These are phyloP conservation scores for Schizophyllum amplum DNA, from an alignment of 1,284 basidiomycete genomes.

Conservation along the genomic window DNA sequence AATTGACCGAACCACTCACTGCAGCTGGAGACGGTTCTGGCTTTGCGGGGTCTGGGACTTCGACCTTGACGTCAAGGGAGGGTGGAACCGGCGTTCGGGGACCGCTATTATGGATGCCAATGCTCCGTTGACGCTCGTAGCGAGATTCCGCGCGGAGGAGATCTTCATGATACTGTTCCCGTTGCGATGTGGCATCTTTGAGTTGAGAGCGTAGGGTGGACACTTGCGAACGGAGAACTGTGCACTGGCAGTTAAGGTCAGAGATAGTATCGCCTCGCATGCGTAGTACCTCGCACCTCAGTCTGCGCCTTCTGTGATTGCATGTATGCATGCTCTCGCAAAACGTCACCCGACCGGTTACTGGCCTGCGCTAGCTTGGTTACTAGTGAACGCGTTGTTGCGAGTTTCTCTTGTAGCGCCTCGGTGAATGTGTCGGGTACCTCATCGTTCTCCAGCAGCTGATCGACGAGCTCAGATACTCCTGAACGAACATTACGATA, in stretches of 20 bases:
- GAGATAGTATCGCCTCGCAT: slow-evolving; percentile 4
- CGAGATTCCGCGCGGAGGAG: slow-evolving; percentile 61
- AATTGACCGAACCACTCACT: slow-evolving; percentile 64
- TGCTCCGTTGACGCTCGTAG: slow-evolving; percentile 66
- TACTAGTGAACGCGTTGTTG: slow-evolving; percentile 53
- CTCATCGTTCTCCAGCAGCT: slow-evolving; percentile 26
- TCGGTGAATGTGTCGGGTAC: slow-evolving; percentile 24
- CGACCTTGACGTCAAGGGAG: slow-evolving; percentile 18
- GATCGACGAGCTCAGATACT: slow-evolving; percentile 26
- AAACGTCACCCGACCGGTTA: slow-evolving; percentile 18
- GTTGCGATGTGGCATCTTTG: slow-evolving; percentile 45
- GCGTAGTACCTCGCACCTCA: slow-evolving; percentile 37
- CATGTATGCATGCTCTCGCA: slow-evolving; percentile 31
- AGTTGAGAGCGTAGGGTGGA: slow-evolving; percentile 51
- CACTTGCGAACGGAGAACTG: slow-evolving; percentile 52
- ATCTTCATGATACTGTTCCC: slow-evolving; percentile 46
- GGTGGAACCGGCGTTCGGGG: slow-evolving; percentile 16
- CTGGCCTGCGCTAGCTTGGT: slow-evolving; percentile 44
- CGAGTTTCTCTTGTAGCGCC: slow-evolving; percentile 46
- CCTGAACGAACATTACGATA: background rate
- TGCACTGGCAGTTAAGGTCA: slow-evolving; percentile 35
- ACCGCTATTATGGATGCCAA: slow-evolving; percentile 42
- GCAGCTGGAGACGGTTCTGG: slow-evolving; percentile 51
- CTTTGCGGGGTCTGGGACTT: slow-evolving; percentile 38
- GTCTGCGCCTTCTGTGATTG: slow-evolving; percentile 48